A percentile compares a stretch with the other conserved stretches of the same genome.
phyloP scores from a whole-genome alignment of 169 alveolate genomes.

The Prorocentrum cordatum region DNA sequence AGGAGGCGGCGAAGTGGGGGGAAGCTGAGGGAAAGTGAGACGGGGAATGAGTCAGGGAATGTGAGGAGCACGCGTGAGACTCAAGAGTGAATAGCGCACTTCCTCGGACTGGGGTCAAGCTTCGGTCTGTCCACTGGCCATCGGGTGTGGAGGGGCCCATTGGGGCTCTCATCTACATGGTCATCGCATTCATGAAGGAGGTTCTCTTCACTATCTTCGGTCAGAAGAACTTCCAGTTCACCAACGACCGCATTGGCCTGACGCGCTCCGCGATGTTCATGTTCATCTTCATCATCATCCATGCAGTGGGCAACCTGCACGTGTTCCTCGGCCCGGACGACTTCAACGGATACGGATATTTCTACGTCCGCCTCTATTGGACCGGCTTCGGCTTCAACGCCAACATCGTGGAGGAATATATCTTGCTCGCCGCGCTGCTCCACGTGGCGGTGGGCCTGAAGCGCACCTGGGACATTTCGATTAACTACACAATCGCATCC shows the following conservation, averaged over 20 bases:
- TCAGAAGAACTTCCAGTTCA: slow-evolving; percentile 47
- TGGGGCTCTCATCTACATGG: too few relatives aligned
- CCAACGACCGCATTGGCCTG: slow-evolving; percentile 71
- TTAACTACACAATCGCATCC: slow-evolving; percentile 53
- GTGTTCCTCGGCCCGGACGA: slow-evolving; percentile 71
- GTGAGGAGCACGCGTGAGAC: too few relatives aligned
- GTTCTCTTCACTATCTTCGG: slow-evolving; percentile 58
- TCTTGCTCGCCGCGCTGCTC: slow-evolving; percentile 42
- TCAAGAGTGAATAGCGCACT: too few relatives aligned
- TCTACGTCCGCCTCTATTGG: slow-evolving; percentile 70
- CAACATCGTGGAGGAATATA: slow-evolving; percentile 66
- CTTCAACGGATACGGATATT: too few relatives aligned
- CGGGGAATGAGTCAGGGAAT: too few relatives aligned
- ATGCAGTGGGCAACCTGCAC: slow-evolving; percentile 72
- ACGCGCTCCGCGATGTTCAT: slow-evolving; percentile 70
- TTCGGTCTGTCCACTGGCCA: too few relatives aligned
- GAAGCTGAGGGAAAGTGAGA: too few relatives aligned
- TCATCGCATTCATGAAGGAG: slow-evolving; percentile 50
- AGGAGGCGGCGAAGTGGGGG: too few relatives aligned
- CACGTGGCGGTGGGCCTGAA: slow-evolving; percentile 46
- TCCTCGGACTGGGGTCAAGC: too few relatives aligned
- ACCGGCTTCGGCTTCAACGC: slow-evolving; percentile 62
- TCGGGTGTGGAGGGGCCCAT: too few relatives aligned
- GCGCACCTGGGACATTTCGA: slow-evolving; percentile 62
- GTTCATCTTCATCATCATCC: slow-evolving; percentile 71